Evolutionary conservation across 495 filamentous ascomycete species (phyloP), one percentile per base, ranked within the genome.

Genomic region (Neurospora sp.): DNA sequence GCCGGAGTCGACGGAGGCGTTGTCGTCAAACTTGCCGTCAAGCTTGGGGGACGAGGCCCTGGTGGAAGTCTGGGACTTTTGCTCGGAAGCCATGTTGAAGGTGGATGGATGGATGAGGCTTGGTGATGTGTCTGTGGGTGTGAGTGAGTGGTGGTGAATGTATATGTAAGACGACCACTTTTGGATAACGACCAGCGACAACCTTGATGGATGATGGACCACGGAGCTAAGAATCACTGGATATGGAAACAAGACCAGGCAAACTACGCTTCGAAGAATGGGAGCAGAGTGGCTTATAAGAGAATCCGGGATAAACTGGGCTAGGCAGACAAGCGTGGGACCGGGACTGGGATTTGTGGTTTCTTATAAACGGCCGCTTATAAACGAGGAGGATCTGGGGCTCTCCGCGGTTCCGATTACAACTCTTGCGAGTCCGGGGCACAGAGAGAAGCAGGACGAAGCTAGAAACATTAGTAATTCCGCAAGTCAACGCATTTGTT

Each of bases 1-100:
- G 70, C 96, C 96, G 59, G 96, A 98, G 82, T 98, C 96, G 70
- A 85, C 84, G 45, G 83, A 85, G 20, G 78, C 75, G 45, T 78
- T 77, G 74, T 79, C 81, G 42, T 80, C 78, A 31, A 77, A 73
- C 73, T 77, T 78, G 75, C 48, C 68, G 71, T 77, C 69, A 37
- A 77, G 74, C n/a, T 76, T 78, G 35, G 82, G 76, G 3, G 82
- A 83, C 17, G 82, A 79, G 17, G 77, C 73, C 72, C 74, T 70
- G 17, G 82, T 79, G 8, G 80, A 78, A 37, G 75, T 77, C 42
- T 77, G 74, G 37, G 74, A 74, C 16, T 68, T 69, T 35, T 75
- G 45, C 72, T 74, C 72, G 68, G 77, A 73, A 41, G 73, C 75
- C 81, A 82, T 82, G 70, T 75, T 80, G 79, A 71, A 68, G 17